phyloP scores from a whole-genome alignment of 495 filamentous ascomycete genomes.

The Aspergillus ostianus region DNA sequence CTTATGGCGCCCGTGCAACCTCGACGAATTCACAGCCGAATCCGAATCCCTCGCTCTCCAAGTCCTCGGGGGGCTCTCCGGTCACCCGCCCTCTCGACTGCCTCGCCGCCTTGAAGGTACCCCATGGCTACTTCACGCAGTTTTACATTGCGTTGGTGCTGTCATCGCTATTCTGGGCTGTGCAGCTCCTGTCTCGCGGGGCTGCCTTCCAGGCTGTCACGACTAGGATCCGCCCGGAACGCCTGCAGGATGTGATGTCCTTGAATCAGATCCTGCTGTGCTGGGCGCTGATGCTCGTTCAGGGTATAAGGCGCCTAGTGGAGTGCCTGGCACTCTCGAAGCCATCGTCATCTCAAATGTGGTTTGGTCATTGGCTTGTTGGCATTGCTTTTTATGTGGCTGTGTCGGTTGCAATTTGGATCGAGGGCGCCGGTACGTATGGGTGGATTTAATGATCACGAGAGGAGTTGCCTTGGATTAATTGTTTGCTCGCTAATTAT shows the following conservation, averaged over 20 bases:
- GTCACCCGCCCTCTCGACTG: constrained; percentile 45
- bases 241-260: constrained; percentile 52
- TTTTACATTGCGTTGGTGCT: constrained; percentile 77
- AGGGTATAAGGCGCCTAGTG: constrained; percentile 70
- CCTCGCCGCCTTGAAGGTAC: constrained; percentile 59
- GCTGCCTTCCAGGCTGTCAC: constrained; percentile 39
- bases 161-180: constrained; percentile 74
- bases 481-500: constrained; percentile 18
- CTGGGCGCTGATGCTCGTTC: constrained; percentile 70
- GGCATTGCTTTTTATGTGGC: constrained; percentile 76
- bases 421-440: constrained; percentile 73
- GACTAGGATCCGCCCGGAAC: constrained; percentile 35
- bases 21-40: constrained; percentile 21
- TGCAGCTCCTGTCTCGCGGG: constrained; percentile 63
- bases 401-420: constrained; percentile 75
- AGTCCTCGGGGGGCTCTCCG: constrained; percentile 13
- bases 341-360: constrained; percentile 72
- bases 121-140: constrained; percentile 82
- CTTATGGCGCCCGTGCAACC: constrained; percentile 57
- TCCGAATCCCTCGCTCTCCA: constrained; percentile 8
- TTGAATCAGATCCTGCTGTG: constrained; percentile 63
- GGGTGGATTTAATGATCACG: constrained; percentile 3
- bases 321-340: constrained; percentile 67
- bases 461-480: neutral
- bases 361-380: constrained; percentile 74